Evolutionary conservation across 1,284 basidiomycete genomes (phyloP).

Genomic region (Agroathelia rolfsii): DNA sequence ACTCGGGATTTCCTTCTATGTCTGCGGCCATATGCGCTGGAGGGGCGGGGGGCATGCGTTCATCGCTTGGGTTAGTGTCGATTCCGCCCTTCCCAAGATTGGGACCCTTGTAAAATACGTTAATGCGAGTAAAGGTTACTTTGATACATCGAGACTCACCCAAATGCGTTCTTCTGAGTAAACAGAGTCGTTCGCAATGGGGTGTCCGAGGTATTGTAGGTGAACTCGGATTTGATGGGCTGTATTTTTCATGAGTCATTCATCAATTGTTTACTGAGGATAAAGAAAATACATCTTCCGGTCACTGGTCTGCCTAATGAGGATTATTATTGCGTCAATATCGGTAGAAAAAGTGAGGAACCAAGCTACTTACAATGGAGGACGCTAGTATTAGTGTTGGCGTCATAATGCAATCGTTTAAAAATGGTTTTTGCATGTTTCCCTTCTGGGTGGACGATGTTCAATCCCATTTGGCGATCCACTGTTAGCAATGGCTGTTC

Average conservation of each 20-base stretch:
- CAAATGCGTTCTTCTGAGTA: constrained; percentile 78
- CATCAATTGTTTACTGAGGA: constrained; percentile 9
- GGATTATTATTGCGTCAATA: too few relatives aligned
- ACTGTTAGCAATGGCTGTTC: constrained; percentile 87
- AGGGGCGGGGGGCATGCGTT: constrained; percentile 53
- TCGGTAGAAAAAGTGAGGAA: too few relatives aligned
- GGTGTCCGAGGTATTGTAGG: constrained; percentile 87
- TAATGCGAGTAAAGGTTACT: too few relatives aligned
- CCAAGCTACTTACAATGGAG: constrained; percentile 61
- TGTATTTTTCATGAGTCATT: constrained; percentile 24
- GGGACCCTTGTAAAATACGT: constrained; percentile 42
- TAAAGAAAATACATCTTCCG: constrained; percentile 63
- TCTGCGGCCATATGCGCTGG: constrained; percentile 61
- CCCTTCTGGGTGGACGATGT: constrained; percentile 89
- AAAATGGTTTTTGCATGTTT: constrained; percentile 93
- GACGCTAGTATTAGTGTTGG: constrained; percentile 76
- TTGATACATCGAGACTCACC: constrained; percentile 33
- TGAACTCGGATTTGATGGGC: constrained; percentile 96
- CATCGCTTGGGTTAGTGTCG: constrained; percentile 55
- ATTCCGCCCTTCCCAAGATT: constrained; percentile 76
- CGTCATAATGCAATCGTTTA: constrained; percentile 78
- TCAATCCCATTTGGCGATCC: constrained; percentile 92
- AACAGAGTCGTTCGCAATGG: constrained; percentile 89
- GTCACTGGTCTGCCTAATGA: constrained; percentile 80
- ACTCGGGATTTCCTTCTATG: too few relatives aligned